A percentile compares a stretch with the other conserved stretches of the same genome.
Conservation (phyloP, 768 basidiomycete genomes). For the Trametes cinnabarina region DNA sequence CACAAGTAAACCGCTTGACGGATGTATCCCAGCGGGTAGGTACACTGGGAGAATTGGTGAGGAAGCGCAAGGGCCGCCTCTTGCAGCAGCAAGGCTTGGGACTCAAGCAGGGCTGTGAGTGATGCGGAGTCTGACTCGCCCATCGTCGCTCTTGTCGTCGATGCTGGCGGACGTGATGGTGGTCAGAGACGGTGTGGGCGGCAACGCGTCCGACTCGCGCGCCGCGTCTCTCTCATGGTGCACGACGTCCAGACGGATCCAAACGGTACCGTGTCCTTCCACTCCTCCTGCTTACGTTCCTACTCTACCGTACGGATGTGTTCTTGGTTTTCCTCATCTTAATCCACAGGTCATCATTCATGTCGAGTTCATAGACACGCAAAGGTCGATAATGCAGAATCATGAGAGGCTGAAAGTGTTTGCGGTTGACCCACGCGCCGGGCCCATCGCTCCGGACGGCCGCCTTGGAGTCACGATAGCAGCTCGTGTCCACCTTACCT, state of each 20-base stretch:
- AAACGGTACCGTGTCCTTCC: no score
- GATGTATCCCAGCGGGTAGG: constrained; percentile 36
- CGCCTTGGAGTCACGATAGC: background rate
- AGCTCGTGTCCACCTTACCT: background rate
- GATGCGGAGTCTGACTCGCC: constrained; percentile 21
- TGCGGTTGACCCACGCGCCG: background rate
- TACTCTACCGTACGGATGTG: no score
- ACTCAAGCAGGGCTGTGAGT: constrained; percentile 29
- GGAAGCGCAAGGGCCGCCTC: constrained; percentile 44
- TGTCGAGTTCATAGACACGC: no score
- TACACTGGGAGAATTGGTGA: constrained; percentile 43
- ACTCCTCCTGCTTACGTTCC: no score
- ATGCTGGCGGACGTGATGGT: background rate
- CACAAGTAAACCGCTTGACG: constrained; percentile 85
- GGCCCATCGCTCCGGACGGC: background rate
- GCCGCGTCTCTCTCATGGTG: background rate
- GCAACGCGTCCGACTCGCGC: background rate
- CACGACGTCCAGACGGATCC: constrained; percentile 16
- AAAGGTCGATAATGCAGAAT: no score
- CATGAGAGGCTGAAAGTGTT: background rate
- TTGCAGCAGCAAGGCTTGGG: constrained; percentile 34
- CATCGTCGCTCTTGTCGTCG: constrained; percentile 1
- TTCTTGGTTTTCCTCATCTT: no score
- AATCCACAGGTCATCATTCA: no score
- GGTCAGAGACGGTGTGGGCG: background rate